Percentiles rank a stretch among this genome's conserved stretches.
These are phyloP conservation scores for Priceomyces fermenticarens DNA, from an alignment of 805 yeast genomes.

Conservation along the genomic window DNA sequence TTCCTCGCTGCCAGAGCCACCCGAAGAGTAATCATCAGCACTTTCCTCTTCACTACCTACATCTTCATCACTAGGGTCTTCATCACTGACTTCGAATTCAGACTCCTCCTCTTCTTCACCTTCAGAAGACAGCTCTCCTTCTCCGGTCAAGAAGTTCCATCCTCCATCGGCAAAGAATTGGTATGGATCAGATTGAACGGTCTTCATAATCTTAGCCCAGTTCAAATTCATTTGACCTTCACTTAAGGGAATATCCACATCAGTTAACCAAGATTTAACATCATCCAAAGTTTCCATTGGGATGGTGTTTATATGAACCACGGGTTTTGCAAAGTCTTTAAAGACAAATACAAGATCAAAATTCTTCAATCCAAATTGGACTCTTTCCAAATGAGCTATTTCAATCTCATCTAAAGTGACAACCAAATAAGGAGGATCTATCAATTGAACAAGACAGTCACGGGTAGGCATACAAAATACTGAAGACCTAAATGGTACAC, in stretches of 20 bases:
- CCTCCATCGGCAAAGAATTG: conserved; percentile 94
- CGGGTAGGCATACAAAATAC: conserved; percentile 96
- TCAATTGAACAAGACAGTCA: conserved; percentile 89
- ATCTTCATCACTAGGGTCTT: conserved; percentile 60
- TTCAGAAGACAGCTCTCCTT: conserved; percentile 67
- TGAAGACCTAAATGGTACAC: conserved; percentile 94
- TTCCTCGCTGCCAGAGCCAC: conserved; percentile 33
- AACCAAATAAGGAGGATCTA: conserved; percentile 94
- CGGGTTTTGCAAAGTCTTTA: conserved; percentile 85
- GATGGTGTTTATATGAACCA: conserved; percentile 88
- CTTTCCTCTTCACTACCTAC: conserved; percentile 52
- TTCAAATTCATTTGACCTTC: conserved; percentile 95
- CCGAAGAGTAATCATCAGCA: conserved; percentile 37
- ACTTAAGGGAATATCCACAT: conserved; percentile 91
- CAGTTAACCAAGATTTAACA: conserved; percentile 95
- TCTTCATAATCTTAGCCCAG: conserved; percentile 95
- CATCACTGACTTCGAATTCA: conserved; percentile 66
- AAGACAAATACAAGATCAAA: conserved; percentile 96
- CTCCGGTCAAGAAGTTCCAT: conserved; percentile 91
- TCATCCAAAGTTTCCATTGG: conserved; percentile 91
- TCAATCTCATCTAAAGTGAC: conserved; percentile 90
- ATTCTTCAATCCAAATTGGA: conserved; percentile 93
- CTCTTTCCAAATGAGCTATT: conserved; percentile 93
- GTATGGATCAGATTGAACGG: conserved; percentile 87
- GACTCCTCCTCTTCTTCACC: conserved; percentile 67